phyloP scores from a whole-genome alignment of 2,329 filamentous ascomycete genomes.

The Achaetomium macrosporum region DNA sequence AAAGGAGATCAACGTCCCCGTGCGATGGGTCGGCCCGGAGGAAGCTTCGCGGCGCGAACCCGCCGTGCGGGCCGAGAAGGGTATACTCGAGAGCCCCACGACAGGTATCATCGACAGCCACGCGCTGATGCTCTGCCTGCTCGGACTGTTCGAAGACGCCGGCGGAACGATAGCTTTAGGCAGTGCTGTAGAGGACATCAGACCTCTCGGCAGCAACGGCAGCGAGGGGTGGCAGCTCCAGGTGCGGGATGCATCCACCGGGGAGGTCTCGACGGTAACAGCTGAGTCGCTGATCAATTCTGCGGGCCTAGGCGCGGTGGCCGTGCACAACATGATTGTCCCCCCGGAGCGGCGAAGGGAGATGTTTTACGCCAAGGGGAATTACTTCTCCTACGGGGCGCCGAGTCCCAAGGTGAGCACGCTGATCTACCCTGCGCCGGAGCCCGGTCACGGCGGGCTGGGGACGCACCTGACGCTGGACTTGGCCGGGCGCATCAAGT shows the following conservation, averaged over 20 bases:
- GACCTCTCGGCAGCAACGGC: conserved; percentile 43
- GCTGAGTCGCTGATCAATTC: conserved; percentile 76
- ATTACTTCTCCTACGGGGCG: conserved; percentile 80
- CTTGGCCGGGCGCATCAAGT: conserved; percentile 74
- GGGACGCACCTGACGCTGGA: conserved; percentile 94
- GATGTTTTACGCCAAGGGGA: conserved; percentile 85
- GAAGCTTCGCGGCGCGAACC: conserved; percentile 66
- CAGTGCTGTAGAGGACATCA: conserved; percentile 58
- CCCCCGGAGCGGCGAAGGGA: conserved; percentile 48
- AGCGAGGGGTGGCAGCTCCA: conserved; percentile 63
- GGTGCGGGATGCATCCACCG: conserved; percentile 41
- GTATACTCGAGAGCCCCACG: conserved; percentile 74
- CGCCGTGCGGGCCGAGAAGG: conserved; percentile 63
- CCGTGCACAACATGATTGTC: conserved; percentile 76
- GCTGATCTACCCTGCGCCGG: conserved; percentile 81
- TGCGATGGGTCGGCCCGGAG: conserved; percentile 57
- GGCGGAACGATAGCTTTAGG: conserved; percentile 70
- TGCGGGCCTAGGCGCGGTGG: conserved; percentile 72
- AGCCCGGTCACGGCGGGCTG: conserved; percentile 74
- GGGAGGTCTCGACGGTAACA: conserved; percentile 55
- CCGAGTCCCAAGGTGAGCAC: conserved; percentile 59
- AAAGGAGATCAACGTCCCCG: conserved; percentile 52
- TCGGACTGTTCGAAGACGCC: conserved; percentile 67
- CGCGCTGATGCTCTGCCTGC: conserved; percentile 72
- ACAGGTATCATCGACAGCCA: conserved; percentile 93